phyloP scores from a whole-genome alignment of 441 rosid genomes.

The Arabidopsis hybrid region DNA sequence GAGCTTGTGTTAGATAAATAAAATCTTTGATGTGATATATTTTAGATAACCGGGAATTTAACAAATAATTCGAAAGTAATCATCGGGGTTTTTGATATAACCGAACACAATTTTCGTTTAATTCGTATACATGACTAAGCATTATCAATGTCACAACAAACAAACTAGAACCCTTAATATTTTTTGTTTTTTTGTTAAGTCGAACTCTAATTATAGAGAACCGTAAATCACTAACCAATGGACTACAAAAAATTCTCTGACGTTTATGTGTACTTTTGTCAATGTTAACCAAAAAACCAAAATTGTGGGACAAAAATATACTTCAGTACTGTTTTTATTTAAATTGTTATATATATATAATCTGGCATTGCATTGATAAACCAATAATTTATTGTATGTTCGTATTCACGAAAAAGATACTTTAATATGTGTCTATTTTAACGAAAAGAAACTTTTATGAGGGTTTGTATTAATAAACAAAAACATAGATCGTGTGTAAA shows the following conservation, averaged over 20 bases:
- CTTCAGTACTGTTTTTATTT: neutral
- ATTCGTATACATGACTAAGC: neutral
- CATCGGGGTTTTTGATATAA: neutral
- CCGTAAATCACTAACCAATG: slow-evolving; percentile 1
- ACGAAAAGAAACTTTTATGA: slow-evolving; percentile 23
- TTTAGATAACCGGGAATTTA: no score
- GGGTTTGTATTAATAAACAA: slow-evolving; percentile 13
- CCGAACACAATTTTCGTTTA: neutral
- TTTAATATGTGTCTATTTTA: slow-evolving; percentile 9
- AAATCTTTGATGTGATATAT: no score
- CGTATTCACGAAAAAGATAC: slow-evolving; percentile 5
- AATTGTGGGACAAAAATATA: neutral
- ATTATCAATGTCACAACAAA: neutral
- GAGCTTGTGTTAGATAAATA: neutral
- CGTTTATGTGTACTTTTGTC: neutral
- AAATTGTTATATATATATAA: no score
- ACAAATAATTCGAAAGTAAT: no score
- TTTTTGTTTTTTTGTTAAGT: no score
- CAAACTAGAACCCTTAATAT: neutral
- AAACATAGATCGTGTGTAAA: slow-evolving; percentile 28
- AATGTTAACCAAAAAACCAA: neutral
- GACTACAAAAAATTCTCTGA: neutral
- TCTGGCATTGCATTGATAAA: neutral
- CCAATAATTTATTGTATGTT: neutral
- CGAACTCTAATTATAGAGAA: neutral